Evolutionary conservation across 495 filamentous ascomycete species (phyloP), one percentile per base, ranked within the genome.

Genomic region (Aspergillus conjunctus): DNA sequence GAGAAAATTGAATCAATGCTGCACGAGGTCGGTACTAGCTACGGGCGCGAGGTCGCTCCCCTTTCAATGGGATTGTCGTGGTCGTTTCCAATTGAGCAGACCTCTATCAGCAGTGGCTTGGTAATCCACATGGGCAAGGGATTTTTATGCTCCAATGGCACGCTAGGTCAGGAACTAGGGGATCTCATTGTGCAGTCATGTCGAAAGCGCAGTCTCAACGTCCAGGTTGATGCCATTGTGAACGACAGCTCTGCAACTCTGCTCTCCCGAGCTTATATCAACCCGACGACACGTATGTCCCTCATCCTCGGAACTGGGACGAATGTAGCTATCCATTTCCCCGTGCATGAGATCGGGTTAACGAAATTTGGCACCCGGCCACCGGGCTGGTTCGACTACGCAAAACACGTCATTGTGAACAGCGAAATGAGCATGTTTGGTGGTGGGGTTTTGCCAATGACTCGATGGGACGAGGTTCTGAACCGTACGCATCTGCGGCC

Each of bases 381-480:
- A 0, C 65, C 70, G 14, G 71, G 71, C 12, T 78, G 73, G 72
- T 83, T 75, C 39, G 79, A 81, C 12, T 76, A 85, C 43, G 78
- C 70, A 20, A 77, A 76, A 50, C 72, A 87, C 61, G 88, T 95
- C 32, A 87, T 93, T 4, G 82, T 95, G 63, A 96, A 97, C 71
- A 96, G 88, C 7, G 92, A 97, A 70, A 87, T 91, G 86, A 91
- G 88, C 66, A 95, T 96, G 76, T 89, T 87, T 34, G 92, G 92
- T 5, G 82, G 84, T 11, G 81, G 83, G 21, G 79, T 88, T 12
- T 77, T 85, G 14, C 79, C 91, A 7, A 86, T 87, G 72, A 92
- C 85, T 10, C 80, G 80, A 11, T 96, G 91, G 91, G 92, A 96
- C 66, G 75, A 82, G 5, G 63, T 77, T 43, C 79, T 96, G 18